These are phyloP conservation scores for Petrea volubilis DNA, from an alignment of 257 asterid species.

Conservation along the genomic window DNA sequence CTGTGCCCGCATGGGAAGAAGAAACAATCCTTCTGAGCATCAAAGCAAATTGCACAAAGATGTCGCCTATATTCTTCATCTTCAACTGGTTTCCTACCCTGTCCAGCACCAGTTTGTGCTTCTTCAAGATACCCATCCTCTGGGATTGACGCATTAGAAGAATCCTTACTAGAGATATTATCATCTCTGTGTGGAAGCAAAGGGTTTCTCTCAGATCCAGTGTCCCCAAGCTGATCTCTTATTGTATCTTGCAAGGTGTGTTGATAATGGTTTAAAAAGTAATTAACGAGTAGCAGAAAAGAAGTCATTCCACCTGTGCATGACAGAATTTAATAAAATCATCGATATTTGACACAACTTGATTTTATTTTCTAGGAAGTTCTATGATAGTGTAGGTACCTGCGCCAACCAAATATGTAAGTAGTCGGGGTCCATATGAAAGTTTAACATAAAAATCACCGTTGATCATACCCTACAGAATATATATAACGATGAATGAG, in stretches of 20 bases:
- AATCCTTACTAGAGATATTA: constrained; percentile 43
- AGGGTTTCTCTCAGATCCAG: constrained; percentile 50
- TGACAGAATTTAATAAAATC: constrained; percentile 13
- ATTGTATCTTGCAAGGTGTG: constrained; percentile 27
- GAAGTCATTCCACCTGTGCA: constrained; percentile 56
- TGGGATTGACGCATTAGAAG: constrained; percentile 57
- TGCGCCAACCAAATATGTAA: constrained; percentile 56
- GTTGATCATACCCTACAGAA: constrained; percentile 46
- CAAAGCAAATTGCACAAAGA: constrained; percentile 83
- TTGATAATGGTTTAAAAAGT: constrained; percentile 31
- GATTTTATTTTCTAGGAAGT: background rate
- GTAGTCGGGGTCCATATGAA: constrained; percentile 78
- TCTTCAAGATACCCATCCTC: constrained; percentile 46
- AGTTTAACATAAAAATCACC: constrained; percentile 52
- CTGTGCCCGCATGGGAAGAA: constrained; percentile 92
- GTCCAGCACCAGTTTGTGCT: constrained; percentile 22
- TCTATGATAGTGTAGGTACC: constrained; percentile 53
- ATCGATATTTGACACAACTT: background rate
- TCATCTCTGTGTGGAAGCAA: constrained; percentile 63
- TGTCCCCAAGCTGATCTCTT: constrained; percentile 32
- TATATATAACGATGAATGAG: constrained; percentile 6
- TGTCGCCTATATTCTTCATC: constrained; percentile 44
- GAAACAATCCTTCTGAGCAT: constrained; percentile 80
- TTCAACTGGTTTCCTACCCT: constrained; percentile 38
- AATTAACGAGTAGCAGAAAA: constrained; percentile 43